A percentile compares a stretch with the other conserved stretches of the same genome.
phyloP scores from a whole-genome alignment of 768 basidiomycete species.

The Mycena kentingensis region DNA sequence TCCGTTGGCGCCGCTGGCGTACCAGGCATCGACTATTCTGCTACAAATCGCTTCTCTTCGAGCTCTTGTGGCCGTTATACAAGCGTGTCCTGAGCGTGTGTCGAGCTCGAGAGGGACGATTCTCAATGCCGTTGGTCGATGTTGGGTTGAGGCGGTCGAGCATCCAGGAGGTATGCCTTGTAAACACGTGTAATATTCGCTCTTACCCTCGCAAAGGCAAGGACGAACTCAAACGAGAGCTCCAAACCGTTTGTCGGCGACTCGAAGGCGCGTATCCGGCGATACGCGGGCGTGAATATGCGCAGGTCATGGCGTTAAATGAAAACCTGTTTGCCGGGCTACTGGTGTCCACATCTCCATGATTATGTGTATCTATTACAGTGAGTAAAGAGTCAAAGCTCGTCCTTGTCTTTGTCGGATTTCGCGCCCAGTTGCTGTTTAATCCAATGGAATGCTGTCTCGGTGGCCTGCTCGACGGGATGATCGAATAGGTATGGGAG shows the following conservation, averaged over 20 bases:
- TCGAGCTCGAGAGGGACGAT: conserved; percentile 8
- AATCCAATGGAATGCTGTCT: conserved; percentile 70
- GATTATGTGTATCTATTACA: no score
- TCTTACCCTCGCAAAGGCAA: not conserved
- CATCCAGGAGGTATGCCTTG: conserved; percentile 3
- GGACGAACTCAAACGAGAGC: conserved; percentile 1
- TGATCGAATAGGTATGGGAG: conserved; percentile 80
- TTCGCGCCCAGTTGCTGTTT: conserved; percentile 52
- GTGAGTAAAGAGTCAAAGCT: no score
- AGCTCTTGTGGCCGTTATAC: conserved; percentile 13
- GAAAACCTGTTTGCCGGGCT: no score
- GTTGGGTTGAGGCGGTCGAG: conserved; percentile 3
- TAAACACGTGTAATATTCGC: not conserved
- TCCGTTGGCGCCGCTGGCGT: conserved; percentile 11
- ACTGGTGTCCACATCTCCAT: no score
- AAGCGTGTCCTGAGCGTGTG: conserved; percentile 20
- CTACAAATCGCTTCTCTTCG: conserved; percentile 20
- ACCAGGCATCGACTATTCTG: conserved; percentile 9
- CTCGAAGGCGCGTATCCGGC: conserved; percentile 17
- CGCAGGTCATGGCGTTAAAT: no score
- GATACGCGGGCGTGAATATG: no score
- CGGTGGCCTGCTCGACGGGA: conserved; percentile 73
- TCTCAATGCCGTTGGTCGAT: conserved; percentile 6
- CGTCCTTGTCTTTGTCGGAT: conserved; percentile 30
- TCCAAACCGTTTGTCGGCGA: conserved; percentile 8